These are phyloP conservation scores for Yamadazyma sp. DNA, from an alignment of 1,139 yeast species.

Conservation along the genomic window DNA sequence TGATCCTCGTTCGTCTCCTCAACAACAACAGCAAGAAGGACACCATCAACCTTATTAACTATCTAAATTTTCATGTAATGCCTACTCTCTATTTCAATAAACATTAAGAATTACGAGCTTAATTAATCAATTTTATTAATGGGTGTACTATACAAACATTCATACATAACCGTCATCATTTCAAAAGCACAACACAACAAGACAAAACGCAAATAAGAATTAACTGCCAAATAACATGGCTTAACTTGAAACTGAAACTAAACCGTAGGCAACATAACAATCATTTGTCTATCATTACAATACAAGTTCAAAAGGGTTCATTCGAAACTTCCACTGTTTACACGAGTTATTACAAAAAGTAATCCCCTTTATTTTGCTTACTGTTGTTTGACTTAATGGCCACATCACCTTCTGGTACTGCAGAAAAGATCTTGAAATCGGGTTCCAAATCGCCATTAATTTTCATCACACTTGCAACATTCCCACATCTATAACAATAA, in stretches of 20 bases:
- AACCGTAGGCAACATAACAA: background rate
- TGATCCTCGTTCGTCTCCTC: slow-evolving; percentile 40
- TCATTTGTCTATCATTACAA: slow-evolving; percentile 3
- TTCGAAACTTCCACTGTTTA: background rate
- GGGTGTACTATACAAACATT: slow-evolving; percentile 16
- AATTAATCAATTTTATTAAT: slow-evolving; percentile 11
- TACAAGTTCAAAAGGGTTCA: slow-evolving; percentile 1
- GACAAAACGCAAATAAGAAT: background rate
- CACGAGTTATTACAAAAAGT: slow-evolving; percentile 52
- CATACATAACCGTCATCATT: slow-evolving; percentile 13
- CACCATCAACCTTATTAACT: slow-evolving; percentile 5
- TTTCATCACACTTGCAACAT: slow-evolving; percentile 97
- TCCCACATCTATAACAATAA: slow-evolving; percentile 96
- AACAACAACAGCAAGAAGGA: slow-evolving; percentile 10
- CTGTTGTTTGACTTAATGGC: slow-evolving; percentile 69
- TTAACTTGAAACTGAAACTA: background rate
- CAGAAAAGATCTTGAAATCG: slow-evolving; percentile 89
- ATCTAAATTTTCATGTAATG: background rate
- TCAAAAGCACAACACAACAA: slow-evolving; percentile 2
- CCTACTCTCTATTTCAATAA: background rate
- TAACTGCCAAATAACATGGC: background rate
- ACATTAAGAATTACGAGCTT: background rate
- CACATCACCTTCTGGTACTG: slow-evolving; percentile 86
- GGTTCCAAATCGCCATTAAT: slow-evolving; percentile 86
- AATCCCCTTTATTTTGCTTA: slow-evolving; percentile 79